phyloP scores from a whole-genome alignment of 2,329 filamentous ascomycete species.

The Hymenotorrendiella dingleyae region DNA sequence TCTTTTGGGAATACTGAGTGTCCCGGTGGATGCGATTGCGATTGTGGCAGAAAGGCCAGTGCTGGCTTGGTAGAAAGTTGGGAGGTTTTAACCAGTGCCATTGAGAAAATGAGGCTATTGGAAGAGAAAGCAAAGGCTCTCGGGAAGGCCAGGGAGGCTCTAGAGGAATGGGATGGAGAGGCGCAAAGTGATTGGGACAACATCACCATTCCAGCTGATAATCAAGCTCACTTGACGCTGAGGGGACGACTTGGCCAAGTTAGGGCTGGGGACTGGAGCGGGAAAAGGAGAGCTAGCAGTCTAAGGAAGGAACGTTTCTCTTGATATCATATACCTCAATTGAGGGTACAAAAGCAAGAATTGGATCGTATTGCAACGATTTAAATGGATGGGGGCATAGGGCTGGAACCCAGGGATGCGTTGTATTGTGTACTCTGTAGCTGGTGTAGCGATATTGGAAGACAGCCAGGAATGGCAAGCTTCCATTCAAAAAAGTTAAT shows the following conservation, averaged over 20 bases:
- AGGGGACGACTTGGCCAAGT: slow-evolving; percentile 26
- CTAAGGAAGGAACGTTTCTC: slow-evolving; percentile 21
- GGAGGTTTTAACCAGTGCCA: slow-evolving; percentile 45
- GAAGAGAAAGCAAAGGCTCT: slow-evolving; percentile 9
- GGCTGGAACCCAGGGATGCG: too few species aligned
- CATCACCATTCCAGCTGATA: slow-evolving; percentile 13
- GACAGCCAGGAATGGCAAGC: too few species aligned
- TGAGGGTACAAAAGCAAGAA: too few species aligned
- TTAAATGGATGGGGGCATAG: too few species aligned
- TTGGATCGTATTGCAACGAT: too few species aligned
- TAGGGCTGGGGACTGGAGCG: slow-evolving; percentile 25
- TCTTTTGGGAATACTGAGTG: slow-evolving; percentile 43
- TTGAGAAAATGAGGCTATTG: slow-evolving; percentile 24
- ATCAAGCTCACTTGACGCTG: slow-evolving; percentile 24
- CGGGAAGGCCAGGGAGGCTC: slow-evolving; percentile 4
- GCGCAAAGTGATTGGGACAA: slow-evolving; percentile 25
- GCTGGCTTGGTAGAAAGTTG: slow-evolving; percentile 56
- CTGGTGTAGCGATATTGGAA: too few species aligned
- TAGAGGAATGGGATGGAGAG: slow-evolving; percentile 8
- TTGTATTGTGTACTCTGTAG: too few species aligned
- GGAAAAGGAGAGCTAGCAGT: slow-evolving; percentile 27
- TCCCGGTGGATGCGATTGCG: slow-evolving; percentile 59
- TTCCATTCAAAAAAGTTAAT: too few species aligned
- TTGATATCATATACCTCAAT: not conserved
- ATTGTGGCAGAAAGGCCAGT: slow-evolving; percentile 51